These are phyloP conservation scores for Pilaira anomala DNA, from an alignment of 192 early-diverging fungal genomes.

Conservation along the genomic window DNA sequence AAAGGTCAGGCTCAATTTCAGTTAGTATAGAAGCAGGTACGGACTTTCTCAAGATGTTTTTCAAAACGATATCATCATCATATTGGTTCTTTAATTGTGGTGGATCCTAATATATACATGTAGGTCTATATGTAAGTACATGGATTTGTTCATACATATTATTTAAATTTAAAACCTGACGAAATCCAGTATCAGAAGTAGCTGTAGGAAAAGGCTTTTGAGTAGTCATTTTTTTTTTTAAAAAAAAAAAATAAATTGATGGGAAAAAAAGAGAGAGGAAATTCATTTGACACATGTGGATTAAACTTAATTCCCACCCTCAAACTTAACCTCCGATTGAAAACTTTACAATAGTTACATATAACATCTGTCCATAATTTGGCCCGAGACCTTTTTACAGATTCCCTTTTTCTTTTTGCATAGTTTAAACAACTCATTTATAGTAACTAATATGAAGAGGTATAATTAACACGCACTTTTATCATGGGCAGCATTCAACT, in stretches of 20 bases:
- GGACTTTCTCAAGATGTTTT: slow-evolving; percentile 44
- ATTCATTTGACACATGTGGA: not conserved
- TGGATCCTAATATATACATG: slow-evolving; percentile 16
- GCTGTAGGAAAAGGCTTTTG: slow-evolving; percentile 14
- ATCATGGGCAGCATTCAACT: too few species aligned
- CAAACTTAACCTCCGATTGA: not conserved
- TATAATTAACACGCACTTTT: too few species aligned
- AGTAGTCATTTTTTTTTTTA: not conserved
- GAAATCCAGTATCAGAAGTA: slow-evolving; percentile 29
- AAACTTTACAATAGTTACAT: too few species aligned
- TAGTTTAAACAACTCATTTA: too few species aligned
- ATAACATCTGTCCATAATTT: too few species aligned
- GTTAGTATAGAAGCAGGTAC: slow-evolving; percentile 45
- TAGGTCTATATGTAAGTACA: not conserved
- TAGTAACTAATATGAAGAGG: too few species aligned
- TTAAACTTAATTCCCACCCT: not conserved
- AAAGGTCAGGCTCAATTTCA: slow-evolving; percentile 46
- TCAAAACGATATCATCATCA: slow-evolving; percentile 45
- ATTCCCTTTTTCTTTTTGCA: too few species aligned
- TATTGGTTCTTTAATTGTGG: slow-evolving; percentile 34
- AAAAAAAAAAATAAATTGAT: not conserved
- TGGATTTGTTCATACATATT: not conserved
- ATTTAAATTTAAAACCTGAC: slow-evolving; percentile 19
- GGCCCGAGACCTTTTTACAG: too few species aligned
- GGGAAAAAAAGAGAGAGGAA: not conserved